Base-by-base conservation (phyloP, 148 eudicot species). In the Heliamphora exappendiculata region DNA sequence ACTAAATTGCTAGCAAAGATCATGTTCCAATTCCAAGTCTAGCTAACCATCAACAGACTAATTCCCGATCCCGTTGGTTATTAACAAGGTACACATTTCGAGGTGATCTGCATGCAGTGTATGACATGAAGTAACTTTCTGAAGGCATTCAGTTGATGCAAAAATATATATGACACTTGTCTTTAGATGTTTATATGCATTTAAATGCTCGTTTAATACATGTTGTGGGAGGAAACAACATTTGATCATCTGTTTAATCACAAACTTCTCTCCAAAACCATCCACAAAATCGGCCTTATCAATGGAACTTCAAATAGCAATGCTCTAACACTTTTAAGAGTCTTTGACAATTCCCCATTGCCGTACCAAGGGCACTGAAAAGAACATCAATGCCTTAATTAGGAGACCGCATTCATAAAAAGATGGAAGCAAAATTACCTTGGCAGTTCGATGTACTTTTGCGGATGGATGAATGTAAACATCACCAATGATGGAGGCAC, bases 391-490 rank as follows among this genome's bases (percentile, higher is more conserved):
- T 11, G 26, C 47, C 22, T 13, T 63, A 29, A 11, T 19, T 36
- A n/a, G 24, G 14, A 31, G 16, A 73, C 60, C 36, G 57, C 11
- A 47, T n/a, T 28, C 4, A 28, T 13, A 22, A 33, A 26, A 53
- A 33, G 53, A 54, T 19, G 0, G 0, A 67, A 50, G 24, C 13
- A 26, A 54, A 73, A 60, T 36, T 81, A 89, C 93, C 89, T 89
- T 89, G 24, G 91, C 84, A 36, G 89, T 86, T 17, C 82, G 86
- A 66, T 89, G 87, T 70, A 85, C 78, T 88, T 87, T 89, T 47
- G 93, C 93, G 4, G 91, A 89, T 54, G 93, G 91, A 78, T 89
- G 93, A 68, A 89, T 78, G 66, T 67, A 87, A 29, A 86, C 93
- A 82, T 89, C 91, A 29, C 93, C 93, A 39, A 83, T 70, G 36